Evolutionary conservation across 2,329 filamentous ascomycete species (phyloP), one percentile per base, ranked within the genome.

Genomic region (Fusarium nygamai): DNA sequence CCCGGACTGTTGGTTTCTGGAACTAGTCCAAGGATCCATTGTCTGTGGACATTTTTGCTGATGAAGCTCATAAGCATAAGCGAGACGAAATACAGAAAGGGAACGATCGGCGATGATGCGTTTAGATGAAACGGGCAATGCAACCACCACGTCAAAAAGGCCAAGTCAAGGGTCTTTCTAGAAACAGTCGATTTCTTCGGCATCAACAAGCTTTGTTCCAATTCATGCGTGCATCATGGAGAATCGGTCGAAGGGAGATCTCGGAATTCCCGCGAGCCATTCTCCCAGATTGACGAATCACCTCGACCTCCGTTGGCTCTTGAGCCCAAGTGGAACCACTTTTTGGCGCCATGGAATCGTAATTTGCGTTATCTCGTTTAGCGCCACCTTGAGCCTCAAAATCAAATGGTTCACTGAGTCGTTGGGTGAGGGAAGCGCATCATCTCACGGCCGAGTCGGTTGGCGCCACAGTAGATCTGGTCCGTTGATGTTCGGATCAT

Each of bases 351-450:
- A 38, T 24, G 57, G 27, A 36, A 29, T 67, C 33, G 53, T 24
- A 71, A 70, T 70, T 66, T 71, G 51, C 66, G n/a, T 60, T 47
- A 53, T 69, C 57, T 50, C 17, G 12, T 22, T 58, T 66, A 70
- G 67, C 53, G 66, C 31, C 46, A 19, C 19, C 48, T 70, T 70
- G 67, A 71, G 67, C 66, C 67, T 70, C 67, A 70, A 56, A 51
- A 61, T 66, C 67, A 66, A 66, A 47, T 33, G 46, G 22, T 41
- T 29, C 33, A 24, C 46, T 66, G 60, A 58, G 59, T 53, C 53
- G 65, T 12, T 39, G n/a, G 38, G 29, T 20, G 41, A n/a, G 22
- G 19, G 29, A 31, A 27, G n/a, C 39, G 39, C 11, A 41, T 20
- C 11, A 41, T 34, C 11, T 47, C 29, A 62, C 36, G 34, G 39